Evolutionary conservation across 2,329 filamentous ascomycete genomes (phyloP), one percentile per base, ranked within the genome.

Genomic region (Fusarium illudens): DNA sequence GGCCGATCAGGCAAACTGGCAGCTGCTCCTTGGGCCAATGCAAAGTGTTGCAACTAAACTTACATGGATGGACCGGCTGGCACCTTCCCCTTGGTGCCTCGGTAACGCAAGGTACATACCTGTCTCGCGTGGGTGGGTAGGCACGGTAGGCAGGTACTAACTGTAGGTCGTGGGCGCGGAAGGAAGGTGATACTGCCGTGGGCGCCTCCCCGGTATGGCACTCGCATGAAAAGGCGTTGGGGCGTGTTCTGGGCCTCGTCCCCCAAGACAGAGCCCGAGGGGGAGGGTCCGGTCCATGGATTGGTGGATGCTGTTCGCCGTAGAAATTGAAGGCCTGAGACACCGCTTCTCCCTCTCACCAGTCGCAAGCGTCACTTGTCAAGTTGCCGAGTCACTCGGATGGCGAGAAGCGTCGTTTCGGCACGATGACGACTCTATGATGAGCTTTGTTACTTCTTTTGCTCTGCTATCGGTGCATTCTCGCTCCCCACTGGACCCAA

Each of bases 341-440:
- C 58, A 60, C 42, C 20, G 34, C 42, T 57, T 50, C 29, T 58
- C 29, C 52, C 36, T 30, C 39, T 51, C 55, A 33, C 52, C 60
- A 65, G 33, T 39, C 15, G 20, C 15, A 51, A 37, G 39, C 32
- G 29, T 49, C 39, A 46, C 44, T 20, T 37, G 42, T 51, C 42
- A 52, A 58, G 37, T 19, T 27, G 33, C 50, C 44, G 39, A 42
- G 12, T 48, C 32, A 34, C 29, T 36, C 15, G 10, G 54, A 65
- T 48, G 17, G 22, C n/a, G 44, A 27, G 29, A 64, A 37, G 20
- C 13, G 32, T 34, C 33, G 36, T 42, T 51, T 55, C 36, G 54
- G 49, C 32, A 54, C 11, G 32, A 66, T 66, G 62, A 62, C 58
- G 62, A 62, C 46, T 37, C 7, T n/a, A 58, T 56, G 58, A 65